Evolutionary conservation across 2,329 filamentous ascomycete species (phyloP).

Genomic region (Monosporascus sp.): DNA sequence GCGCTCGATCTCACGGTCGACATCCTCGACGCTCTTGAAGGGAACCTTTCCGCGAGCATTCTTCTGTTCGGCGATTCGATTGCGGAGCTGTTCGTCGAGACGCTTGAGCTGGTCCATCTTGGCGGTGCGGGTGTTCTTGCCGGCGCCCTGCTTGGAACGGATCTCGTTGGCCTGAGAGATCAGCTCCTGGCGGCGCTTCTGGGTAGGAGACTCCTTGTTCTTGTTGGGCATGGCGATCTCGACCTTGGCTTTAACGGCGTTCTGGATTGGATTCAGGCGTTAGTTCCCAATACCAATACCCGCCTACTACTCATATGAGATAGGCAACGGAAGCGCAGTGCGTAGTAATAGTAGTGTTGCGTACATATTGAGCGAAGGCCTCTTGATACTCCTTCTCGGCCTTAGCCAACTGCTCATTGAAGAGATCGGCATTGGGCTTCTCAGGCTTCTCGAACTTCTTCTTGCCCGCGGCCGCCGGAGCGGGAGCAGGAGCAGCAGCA

Average conservation of each 20-base stretch:
- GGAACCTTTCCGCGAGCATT: constrained; percentile 70
- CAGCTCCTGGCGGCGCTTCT: constrained; percentile 81
- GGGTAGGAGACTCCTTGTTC: constrained; percentile 70
- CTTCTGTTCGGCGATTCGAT: constrained; percentile 83
- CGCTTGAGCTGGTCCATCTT: constrained; percentile 89
- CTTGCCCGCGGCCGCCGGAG: constrained; percentile 38
- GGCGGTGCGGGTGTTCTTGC: constrained; percentile 74
- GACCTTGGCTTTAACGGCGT: constrained; percentile 81
- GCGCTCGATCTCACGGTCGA: constrained; percentile 74
- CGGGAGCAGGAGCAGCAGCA: constrained; percentile 38
- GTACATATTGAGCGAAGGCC: constrained; percentile 55
- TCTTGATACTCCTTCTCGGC: constrained; percentile 83
- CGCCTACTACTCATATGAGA: not conserved
- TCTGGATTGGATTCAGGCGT: constrained; percentile 48
- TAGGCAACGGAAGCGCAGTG: not conserved
- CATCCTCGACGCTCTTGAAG: constrained; percentile 83
- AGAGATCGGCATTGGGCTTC: constrained; percentile 82
- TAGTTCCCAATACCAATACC: constrained; percentile 1
- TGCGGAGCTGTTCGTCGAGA: constrained; percentile 83
- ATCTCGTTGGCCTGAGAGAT: constrained; percentile 78
- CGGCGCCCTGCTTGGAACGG: constrained; percentile 77
- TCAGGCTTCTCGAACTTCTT: constrained; percentile 55
- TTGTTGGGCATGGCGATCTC: constrained; percentile 71
- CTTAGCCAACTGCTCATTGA: constrained; percentile 71
- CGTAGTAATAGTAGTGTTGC: constrained; percentile 6